Base-by-base conservation (phyloP, 2,329 filamentous ascomycete genomes). In the Neoarthrinium moseri region DNA sequence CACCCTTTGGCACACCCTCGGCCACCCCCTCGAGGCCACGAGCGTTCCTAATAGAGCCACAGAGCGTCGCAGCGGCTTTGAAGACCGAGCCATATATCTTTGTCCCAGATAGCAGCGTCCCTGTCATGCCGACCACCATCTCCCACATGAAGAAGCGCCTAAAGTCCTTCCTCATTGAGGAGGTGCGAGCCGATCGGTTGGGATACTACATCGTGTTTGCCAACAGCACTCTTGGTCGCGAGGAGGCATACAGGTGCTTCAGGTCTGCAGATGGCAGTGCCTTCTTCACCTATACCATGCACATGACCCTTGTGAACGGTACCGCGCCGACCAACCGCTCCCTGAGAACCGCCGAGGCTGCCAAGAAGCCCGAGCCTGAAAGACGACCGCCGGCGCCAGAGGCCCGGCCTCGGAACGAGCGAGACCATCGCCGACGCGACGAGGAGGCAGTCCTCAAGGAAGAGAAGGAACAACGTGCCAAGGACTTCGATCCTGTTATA, bases 161-260 rank as follows among this genome's bases (percentile, higher is more conserved):
- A 44, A 94, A 92, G 66, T 83, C 84, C 41, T 96, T 88, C 63
- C 76, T 81, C 48, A 89, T 91, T 68, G 84, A 89, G 52, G 84
- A 91, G 40, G 86, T 99, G 42, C 81, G 90, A 26, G 83, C 88
- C 49, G 94, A 99, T 63, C 82, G 82, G 48, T 86, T 83, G 1
- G 94, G 94, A 1, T 99, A 96, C 66, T 97, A 89, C 63, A 83
- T 97, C 43, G 75, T 91, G n/a, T 99, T 99, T 59, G 82, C 88
- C 41, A 86, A 92, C 57, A 89, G 83, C 2, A 79, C 81, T 45
- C 74, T 78, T 7, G 92, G 92, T 3, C 85, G 91, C 57, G 76
- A 84, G 45, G 91, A 96, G 66, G 86, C 90, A 1, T 85, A 89
- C 55, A 79, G 87, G 51, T 96, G 91, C 62, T 91, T 83, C 64